Evolutionary conservation across 2,329 filamentous ascomycete genomes (phyloP).

Genomic region (Pseudogymnoascus sp.): DNA sequence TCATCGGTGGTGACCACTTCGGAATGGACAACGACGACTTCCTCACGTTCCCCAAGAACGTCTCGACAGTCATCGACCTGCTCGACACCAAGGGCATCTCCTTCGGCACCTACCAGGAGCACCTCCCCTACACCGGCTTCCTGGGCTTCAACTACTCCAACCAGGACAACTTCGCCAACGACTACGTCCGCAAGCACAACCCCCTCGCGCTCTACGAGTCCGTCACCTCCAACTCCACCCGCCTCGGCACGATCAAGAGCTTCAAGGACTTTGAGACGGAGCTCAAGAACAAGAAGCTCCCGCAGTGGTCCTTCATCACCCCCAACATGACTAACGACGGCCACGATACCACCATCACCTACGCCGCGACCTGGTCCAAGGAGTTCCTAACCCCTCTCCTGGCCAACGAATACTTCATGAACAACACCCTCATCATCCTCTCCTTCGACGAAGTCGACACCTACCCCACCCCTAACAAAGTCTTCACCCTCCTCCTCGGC

Average conservation of each 20-base stretch:
- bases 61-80: slow-evolving; percentile 42
- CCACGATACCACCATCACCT: slow-evolving; percentile 48
- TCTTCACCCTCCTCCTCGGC: slow-evolving; percentile 47
- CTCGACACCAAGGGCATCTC: slow-evolving; percentile 39
- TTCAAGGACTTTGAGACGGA: slow-evolving; percentile 54
- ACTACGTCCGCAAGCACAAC: slow-evolving; percentile 61
- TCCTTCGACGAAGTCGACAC: slow-evolving; percentile 52
- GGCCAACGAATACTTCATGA: slow-evolving; percentile 41
- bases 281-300: slow-evolving; percentile 45
- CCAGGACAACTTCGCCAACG: slow-evolving; percentile 44
- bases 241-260: slow-evolving; percentile 53
- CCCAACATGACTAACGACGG: slow-evolving; percentile 60
- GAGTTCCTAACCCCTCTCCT: slow-evolving; percentile 47
- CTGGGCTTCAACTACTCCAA: slow-evolving; percentile 42
- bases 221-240: slow-evolving; percentile 39
- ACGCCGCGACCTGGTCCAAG: slow-evolving; percentile 43
- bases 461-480: slow-evolving; percentile 43
- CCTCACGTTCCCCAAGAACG: slow-evolving; percentile 33
- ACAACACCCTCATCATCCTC: slow-evolving; percentile 45
- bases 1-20: slow-evolving; percentile 48
- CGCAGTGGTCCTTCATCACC: slow-evolving; percentile 57
- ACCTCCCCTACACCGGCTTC: slow-evolving; percentile 42
- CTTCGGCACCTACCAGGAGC: slow-evolving; percentile 47
- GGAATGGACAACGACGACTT: slow-evolving; percentile 47
- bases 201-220: slow-evolving; percentile 44